Conservation (phyloP, 208 protist genomes). For the Naegleria fowleri region DNA sequence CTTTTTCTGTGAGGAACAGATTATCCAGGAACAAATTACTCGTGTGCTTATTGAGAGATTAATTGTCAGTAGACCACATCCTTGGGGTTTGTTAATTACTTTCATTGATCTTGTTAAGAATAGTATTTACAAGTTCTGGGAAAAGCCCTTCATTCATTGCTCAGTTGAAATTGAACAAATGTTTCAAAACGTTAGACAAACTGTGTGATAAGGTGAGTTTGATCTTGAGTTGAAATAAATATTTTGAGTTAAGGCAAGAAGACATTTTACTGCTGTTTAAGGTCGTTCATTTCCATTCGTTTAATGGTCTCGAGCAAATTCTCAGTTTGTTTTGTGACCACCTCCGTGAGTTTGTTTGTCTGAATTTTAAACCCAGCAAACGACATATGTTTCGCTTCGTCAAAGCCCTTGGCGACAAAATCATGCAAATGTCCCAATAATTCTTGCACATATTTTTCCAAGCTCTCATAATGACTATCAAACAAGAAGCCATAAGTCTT, state of each 20-base stretch:
- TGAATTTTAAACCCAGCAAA: neutral
- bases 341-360: neutral
- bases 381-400: neutral
- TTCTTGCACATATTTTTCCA: neutral
- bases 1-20: slow-evolving; percentile 84
- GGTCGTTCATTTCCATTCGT: neutral
- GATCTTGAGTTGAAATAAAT: too few relatives aligned
- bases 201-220: too few relatives aligned
- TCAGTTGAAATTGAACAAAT: slow-evolving; percentile 75
- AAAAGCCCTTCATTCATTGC: slow-evolving; percentile 79
- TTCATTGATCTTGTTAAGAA: slow-evolving; percentile 99
- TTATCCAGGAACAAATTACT: slow-evolving; percentile 92
- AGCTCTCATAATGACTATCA: neutral
- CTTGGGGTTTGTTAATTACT: slow-evolving; percentile 97
- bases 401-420: neutral
- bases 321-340: neutral
- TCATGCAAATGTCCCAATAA: neutral
- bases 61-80: slow-evolving; percentile 94
- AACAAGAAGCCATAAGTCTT: neutral
- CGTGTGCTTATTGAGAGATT: slow-evolving; percentile 92
- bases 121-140: slow-evolving; percentile 81
- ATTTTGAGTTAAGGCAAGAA: too few relatives aligned
- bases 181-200: slow-evolving; percentile 11
- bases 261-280: too few relatives aligned
- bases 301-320: neutral